Percentiles rank a stretch among this genome's conserved stretches.
phyloP scores from a whole-genome alignment of 306 rosid genomes.

The Elaeagnus macrophylla region DNA sequence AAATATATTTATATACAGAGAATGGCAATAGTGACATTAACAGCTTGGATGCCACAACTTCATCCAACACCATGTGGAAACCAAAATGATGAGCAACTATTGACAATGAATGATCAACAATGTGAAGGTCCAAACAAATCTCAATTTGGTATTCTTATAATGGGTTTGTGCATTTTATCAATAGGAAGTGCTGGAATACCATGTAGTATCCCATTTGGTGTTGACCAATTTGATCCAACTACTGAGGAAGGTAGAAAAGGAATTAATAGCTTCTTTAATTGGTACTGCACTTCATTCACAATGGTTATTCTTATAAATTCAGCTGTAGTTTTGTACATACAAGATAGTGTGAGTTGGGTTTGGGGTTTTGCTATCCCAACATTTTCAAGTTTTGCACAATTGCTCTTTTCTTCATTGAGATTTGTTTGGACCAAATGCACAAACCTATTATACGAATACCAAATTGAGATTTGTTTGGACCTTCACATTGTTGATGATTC shows the following conservation, averaged over 20 bases:
- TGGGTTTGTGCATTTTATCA: slow-evolving; percentile 46
- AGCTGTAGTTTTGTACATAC: slow-evolving; percentile 63
- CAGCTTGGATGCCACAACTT: slow-evolving; percentile 18
- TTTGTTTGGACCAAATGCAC: slow-evolving; percentile 36
- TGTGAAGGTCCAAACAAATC: slow-evolving; percentile 62
- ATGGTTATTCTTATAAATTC: slow-evolving; percentile 56
- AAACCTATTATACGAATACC: slow-evolving; percentile 47
- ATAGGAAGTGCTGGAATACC: slow-evolving; percentile 81
- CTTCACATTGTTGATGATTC: slow-evolving; percentile 50
- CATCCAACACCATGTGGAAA: slow-evolving; percentile 62
- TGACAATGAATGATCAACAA: too few relatives aligned
- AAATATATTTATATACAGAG: too few relatives aligned
- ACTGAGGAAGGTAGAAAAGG: slow-evolving; percentile 76
- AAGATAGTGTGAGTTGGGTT: slow-evolving; percentile 74
- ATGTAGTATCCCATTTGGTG: slow-evolving; percentile 85
- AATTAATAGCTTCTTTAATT: slow-evolving; percentile 80
- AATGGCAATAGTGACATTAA: too few relatives aligned
- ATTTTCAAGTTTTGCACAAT: slow-evolving; percentile 56
- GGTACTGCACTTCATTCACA: slow-evolving; percentile 72
- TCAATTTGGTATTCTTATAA: slow-evolving; percentile 50
- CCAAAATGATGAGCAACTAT: slow-evolving; percentile 22
- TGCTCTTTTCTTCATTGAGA: slow-evolving; percentile 44
- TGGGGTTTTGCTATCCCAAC: slow-evolving; percentile 75
- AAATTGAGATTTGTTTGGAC: slow-evolving; percentile 60
- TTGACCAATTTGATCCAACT: slow-evolving; percentile 73